Evolutionary conservation across 805 yeast species (phyloP).

Genomic region (Cyberlindnera japonica): DNA sequence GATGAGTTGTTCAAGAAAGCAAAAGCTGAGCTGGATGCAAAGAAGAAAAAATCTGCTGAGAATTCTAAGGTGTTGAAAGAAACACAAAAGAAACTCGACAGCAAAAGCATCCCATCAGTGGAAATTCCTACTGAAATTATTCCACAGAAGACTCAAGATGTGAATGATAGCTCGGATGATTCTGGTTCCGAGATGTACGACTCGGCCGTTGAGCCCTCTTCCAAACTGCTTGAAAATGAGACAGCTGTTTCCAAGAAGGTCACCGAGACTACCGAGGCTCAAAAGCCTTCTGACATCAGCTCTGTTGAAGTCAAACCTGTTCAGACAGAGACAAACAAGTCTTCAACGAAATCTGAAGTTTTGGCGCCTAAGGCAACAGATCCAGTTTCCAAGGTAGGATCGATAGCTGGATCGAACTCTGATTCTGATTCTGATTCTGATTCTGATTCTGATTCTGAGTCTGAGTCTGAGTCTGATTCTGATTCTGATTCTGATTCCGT

Average conservation of each 20-base stretch:
- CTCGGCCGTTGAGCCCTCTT: conserved; percentile 1
- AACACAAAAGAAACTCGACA: conserved; percentile 4
- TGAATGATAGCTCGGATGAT: conserved; percentile 24
- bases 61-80: conserved; percentile 1
- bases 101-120: background rate
- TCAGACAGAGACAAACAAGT: background rate
- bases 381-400: background rate
- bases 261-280: no score
- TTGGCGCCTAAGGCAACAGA: background rate
- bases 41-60: conserved; percentile 10
- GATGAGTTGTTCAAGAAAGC: conserved; percentile 13
- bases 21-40: conserved; percentile 10
- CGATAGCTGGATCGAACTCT: background rate
- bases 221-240: background rate
- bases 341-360: background rate
- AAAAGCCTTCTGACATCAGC: no score
- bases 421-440: conserved; percentile 40
- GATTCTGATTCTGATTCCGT: conserved; percentile 30
- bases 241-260: background rate
- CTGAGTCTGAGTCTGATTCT: conserved; percentile 30
- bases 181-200: conserved; percentile 4
- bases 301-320: background rate
- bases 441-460: conserved; percentile 27
- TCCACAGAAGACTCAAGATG: conserved; percentile 1
- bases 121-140: conserved; percentile 1